Evolutionary conservation across 225 moss, liverwort and hornwort genomes (phyloP), one percentile per base, ranked within the genome.

Genomic region (Bryoerythrophyllum caledonicum): DNA sequence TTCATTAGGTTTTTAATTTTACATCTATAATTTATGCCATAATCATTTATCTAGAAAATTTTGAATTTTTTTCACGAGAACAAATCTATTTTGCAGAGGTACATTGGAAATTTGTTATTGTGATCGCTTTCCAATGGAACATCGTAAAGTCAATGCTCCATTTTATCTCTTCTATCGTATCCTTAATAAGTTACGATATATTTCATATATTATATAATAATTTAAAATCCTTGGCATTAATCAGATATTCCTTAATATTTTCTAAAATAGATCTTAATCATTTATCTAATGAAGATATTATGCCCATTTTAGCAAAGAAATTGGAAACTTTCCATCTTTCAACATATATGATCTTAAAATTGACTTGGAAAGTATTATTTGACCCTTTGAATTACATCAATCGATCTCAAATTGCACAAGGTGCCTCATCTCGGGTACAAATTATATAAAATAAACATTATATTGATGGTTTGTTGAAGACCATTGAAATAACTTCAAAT

Each of bases 131-230:
- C 97, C 94, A 0, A 93, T 93, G 93, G 94, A 99, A 51, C 84
- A 82, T 65, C 63, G 68, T 80, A 94, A 87, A 81, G 56, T 89
- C 3, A 99, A 99, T 82, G 97, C 88, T 1, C 93, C 91, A 2
- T 99, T 94, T 59, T 94, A 84, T 61, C 74, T 99, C 8, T 94
- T 88, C 54, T 91, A 93, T 23, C 94, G 94, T 99, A 99, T 99
- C 94, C 85, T 87, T 17, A 32, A 0, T 5, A 1, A 13, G 8
- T 23, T 0, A 41, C 1, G 20, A 9, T 34, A 35, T 3, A 8
- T 4, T 17, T 16, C 3, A 10, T 4, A 19, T 12, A 7, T 0
- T 3, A 10, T 2, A 3, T 11, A 0, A 2, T 35, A 5, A 1
- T 11, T 7, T 0, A 34, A 34, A 4, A 2, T 61, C 0, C 32